Base-by-base conservation (phyloP, 805 yeast genomes). In the Kodamaea laetipori region DNA sequence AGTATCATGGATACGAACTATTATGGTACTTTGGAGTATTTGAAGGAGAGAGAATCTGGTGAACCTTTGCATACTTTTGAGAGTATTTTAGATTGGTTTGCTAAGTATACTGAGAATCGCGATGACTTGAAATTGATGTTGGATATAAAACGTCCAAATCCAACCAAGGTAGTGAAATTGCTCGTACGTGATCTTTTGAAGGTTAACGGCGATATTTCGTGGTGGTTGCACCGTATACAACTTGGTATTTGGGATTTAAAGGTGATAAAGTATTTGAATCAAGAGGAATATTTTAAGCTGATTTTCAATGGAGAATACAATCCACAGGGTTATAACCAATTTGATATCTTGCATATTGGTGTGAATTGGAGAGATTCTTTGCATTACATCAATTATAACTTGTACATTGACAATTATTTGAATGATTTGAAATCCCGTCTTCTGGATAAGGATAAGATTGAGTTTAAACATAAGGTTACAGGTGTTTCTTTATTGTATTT, bases 171-270 rank as follows among this genome's bases (percentile, higher is more conserved):
- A 1, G 43, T 64, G 39, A 61, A 60, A 45, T 53, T 51, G 35
- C 45, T 70, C 5, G 46, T 71, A 18, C 39, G 57, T 28, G 71
- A 67, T 35, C 46, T 69, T 37, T 39, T 65, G 12, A 44, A 49
- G 3, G 64, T 62, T 9, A 51, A 58, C 12, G 41, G 50, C 21
- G 69, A 69, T 39, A 50, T 69, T 11, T 36, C 51, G 13, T 71
- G 66, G 64, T 71, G 75, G 76, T 59, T 54, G 23, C 59, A 62
- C 18, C 59, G 63, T 17, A 49, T 71, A 21, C 70, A 66, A 46
- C 57, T 69, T 42, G 76, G 75, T 4, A 50, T 70, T 16, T 71
- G 76, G 76, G 64, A 66, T 46, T 53, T 71, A 43, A 57, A 62
- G 26, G 60, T 66, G 40, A 47, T 69, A 35, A 66, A 68, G 48